Percentiles rank a stretch among this genome's conserved stretches.
These are phyloP conservation scores for Lindgomyces ingoldianus DNA, from an alignment of 495 filamentous ascomycete genomes.

Conservation along the genomic window DNA sequence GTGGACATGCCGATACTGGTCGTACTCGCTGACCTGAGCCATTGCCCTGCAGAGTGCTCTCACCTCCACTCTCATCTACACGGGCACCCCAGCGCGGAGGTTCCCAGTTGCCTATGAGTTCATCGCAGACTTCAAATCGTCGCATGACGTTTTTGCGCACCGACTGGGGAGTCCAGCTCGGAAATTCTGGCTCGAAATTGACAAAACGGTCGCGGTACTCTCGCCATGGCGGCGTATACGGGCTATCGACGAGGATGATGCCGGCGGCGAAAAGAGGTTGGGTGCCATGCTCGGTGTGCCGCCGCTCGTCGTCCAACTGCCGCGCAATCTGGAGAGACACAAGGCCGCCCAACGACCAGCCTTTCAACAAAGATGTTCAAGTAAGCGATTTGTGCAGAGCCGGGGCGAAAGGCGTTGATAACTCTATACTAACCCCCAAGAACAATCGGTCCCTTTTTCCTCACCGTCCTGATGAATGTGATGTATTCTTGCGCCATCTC, in stretches of 20 bases:
- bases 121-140: neutral
- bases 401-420: neutral
- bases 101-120: neutral
- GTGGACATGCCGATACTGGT: neutral
- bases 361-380: neutral
- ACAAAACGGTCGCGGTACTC: neutral
- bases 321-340: neutral
- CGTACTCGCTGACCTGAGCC: neutral
- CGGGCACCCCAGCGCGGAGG: neutral
- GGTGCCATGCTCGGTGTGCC: neutral
- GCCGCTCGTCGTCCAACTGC: neutral
- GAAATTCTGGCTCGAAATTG: neutral
- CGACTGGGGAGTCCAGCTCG: neutral
- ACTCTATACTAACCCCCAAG: slow-evolving; percentile 2
- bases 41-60: neutral
- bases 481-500: neutral
- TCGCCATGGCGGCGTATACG: neutral
- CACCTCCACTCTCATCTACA: neutral
- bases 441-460: neutral
- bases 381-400: neutral
- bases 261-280: neutral
- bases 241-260: neutral
- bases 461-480: neutral
- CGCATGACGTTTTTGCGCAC: neutral
- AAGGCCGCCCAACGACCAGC: neutral